Conservation (phyloP, 2,329 filamentous ascomycete species). For the Lachnum nothofagi region DNA sequence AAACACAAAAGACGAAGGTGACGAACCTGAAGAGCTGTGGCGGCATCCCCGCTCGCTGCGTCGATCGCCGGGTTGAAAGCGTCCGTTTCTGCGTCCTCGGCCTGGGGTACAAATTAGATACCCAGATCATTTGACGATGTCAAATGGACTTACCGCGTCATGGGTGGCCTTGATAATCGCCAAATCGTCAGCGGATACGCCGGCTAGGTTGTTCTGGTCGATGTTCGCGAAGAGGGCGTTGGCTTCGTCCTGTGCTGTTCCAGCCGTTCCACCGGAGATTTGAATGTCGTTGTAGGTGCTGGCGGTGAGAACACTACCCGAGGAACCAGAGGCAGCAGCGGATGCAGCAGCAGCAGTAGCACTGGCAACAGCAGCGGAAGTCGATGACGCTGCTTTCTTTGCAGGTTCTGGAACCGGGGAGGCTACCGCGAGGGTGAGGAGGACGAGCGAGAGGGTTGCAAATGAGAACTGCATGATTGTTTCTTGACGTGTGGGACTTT, state of each 20-base stretch:
- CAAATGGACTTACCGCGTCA: too few relatives aligned
- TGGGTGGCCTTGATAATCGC: constrained; percentile 48
- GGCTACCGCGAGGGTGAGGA: constrained; percentile 28
- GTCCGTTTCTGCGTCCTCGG: constrained; percentile 48
- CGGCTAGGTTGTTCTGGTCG: constrained; percentile 39
- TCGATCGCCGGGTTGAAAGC: constrained; percentile 52
- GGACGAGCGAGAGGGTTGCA: constrained; percentile 24
- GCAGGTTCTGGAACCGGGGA: constrained; percentile 28
- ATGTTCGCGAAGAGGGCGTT: constrained; percentile 36
- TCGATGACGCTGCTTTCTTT: constrained; percentile 14
- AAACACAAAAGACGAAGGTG: background rate
- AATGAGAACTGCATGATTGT: constrained; percentile 35
- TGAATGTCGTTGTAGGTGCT: constrained; percentile 42
- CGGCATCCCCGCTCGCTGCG: constrained; percentile 41
- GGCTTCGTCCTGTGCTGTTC: constrained; percentile 42
- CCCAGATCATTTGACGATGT: too few relatives aligned
- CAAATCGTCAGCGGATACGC: constrained; percentile 44
- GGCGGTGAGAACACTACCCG: constrained; percentile 33
- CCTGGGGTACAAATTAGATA: too few relatives aligned
- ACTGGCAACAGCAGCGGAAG: constrained; percentile 9
- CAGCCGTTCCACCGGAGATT: constrained; percentile 43
- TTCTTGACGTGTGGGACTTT: constrained; percentile 2
- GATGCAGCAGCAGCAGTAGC: constrained; percentile 10
- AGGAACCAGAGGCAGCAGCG: constrained; percentile 10
- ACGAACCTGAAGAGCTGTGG: constrained; percentile 43